Evolutionary conservation across 371 early-diverging fungal species (phyloP).

Genomic region (Mucor saturninus): DNA sequence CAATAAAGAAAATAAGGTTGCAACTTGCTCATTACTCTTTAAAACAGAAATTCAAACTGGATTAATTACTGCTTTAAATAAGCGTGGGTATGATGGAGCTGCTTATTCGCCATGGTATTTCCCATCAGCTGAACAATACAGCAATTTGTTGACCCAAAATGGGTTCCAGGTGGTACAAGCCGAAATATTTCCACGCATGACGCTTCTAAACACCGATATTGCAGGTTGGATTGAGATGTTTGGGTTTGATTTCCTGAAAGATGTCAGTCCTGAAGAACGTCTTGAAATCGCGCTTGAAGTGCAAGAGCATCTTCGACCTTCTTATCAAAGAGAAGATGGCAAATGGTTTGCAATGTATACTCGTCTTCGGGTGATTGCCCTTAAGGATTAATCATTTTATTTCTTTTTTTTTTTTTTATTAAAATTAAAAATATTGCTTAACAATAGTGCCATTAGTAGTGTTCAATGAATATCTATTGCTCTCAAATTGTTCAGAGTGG

Average conservation of each 20-base stretch:
- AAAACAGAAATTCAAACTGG: constrained; percentile 56
- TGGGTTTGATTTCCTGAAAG: constrained; percentile 58
- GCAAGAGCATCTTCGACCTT: constrained; percentile 48
- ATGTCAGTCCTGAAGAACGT: constrained; percentile 46
- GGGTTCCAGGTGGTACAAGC: constrained; percentile 58
- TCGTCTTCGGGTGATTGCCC: constrained; percentile 52
- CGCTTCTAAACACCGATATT: constrained; percentile 59
- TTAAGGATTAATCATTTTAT: constrained; percentile 20
- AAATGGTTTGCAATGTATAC: constrained; percentile 66
- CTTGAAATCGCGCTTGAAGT: constrained; percentile 52
- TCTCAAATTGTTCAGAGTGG: constrained; percentile 46
- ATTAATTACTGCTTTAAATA: constrained; percentile 58
- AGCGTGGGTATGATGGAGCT: constrained; percentile 60
- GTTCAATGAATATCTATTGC: constrained; percentile 49
- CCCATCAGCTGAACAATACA: constrained; percentile 62
- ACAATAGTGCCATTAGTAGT: constrained; percentile 16
- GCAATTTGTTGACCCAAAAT: constrained; percentile 52
- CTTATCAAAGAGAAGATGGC: constrained; percentile 58
- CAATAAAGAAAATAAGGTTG: neutral
- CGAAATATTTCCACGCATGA: constrained; percentile 60
- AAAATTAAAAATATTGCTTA: constrained; percentile 18
- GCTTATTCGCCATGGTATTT: constrained; percentile 72
- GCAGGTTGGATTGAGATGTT: constrained; percentile 76
- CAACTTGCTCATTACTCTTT: neutral
- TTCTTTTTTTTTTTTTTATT: neutral